Evolutionary conservation across 1,284 basidiomycete genomes (phyloP).

Genomic region (Tremellales sp.): DNA sequence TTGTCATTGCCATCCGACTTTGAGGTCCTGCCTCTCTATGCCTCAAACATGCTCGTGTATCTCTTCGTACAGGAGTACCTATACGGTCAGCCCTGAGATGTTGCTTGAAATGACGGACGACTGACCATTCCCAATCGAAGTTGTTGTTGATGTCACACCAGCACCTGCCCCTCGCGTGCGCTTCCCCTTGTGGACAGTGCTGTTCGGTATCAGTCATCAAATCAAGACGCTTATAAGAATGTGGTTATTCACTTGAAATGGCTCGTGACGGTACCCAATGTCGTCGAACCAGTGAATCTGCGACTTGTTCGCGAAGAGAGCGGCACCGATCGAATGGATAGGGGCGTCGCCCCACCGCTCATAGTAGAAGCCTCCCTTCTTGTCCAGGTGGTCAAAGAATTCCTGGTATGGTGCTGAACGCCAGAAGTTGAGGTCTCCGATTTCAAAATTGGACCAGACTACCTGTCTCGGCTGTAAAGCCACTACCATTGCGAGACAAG

Average conservation of each 20-base stretch:
- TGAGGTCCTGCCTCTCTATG: too few relatives aligned
- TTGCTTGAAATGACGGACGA: neutral
- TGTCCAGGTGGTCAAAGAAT: slow-evolving; percentile 74
- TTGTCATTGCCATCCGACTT: too few relatives aligned
- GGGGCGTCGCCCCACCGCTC: slow-evolving; percentile 77
- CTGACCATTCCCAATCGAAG: slow-evolving; percentile 48
- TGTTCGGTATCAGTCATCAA: slow-evolving; percentile 10
- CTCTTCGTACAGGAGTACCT: slow-evolving; percentile 43
- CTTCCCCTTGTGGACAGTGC: slow-evolving; percentile 48
- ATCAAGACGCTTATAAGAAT: neutral
- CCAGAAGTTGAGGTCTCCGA: slow-evolving; percentile 71
- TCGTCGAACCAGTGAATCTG: slow-evolving; percentile 69
- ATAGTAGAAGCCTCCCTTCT: slow-evolving; percentile 77
- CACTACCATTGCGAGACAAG: neutral
- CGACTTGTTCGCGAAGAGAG: slow-evolving; percentile 64
- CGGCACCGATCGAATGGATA: slow-evolving; percentile 73
- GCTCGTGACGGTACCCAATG: slow-evolving; percentile 50
- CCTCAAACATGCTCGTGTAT: slow-evolving; percentile 27
- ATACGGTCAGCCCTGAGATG: neutral
- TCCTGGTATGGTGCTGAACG: slow-evolving; percentile 67
- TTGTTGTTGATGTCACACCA: slow-evolving; percentile 46
- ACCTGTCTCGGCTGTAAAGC: neutral
- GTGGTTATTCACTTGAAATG: slow-evolving; percentile 43
- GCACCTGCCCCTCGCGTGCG: slow-evolving; percentile 44
- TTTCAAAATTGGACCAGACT: slow-evolving; percentile 85